Base-by-base conservation (phyloP, 192 early-diverging fungal species). In the Entophlyctis luteolus region DNA sequence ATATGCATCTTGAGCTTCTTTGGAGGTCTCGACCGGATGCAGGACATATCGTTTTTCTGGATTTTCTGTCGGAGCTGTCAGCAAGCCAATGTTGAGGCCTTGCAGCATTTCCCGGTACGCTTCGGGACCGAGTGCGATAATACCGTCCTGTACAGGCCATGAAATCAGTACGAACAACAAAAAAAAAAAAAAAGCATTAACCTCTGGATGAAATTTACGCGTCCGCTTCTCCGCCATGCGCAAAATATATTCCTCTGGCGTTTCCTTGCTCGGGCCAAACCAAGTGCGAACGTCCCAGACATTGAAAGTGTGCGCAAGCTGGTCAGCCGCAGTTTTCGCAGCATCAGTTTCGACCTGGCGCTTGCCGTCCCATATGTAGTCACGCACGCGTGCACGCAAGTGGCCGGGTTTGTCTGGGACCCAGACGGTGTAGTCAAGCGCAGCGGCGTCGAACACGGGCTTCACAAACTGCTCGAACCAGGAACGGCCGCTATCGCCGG, bases 361-460 rank as follows among this genome's bases (percentile, higher is more conserved):
- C 48, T 63, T 63, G 12, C 46, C 62, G 12, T 48, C 29, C 62
- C 62, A 63, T 20, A 63, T 23, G 28, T 50, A 32, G 22, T 63
- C 29, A 12, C 62, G 45, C 22, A 63, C 48, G 4, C 32, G 16
- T 6, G 62, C 62, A n/a, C 62, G 45, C 46, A 63, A 35, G 47
- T 49, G 46, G 8, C 46, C 62, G 8, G 62, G n/a, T 25, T 31
- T 31, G 29, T 37, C 48, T 10, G 62, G 48, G 8, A 32, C 62
- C 23, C 18, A 31, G 28, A 33, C n/a, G 23, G 48, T 34, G 31
- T 63, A 63, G 45, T 63, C 62, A 16, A 63, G n/a, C 6, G 62
- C 62, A 1, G 62, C 62, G 20, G 62, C 62, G 45, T 63, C 62
- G 33, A 63, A 34, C 6, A 63, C 62, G 8, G 62, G 62, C 48